Percentiles rank a stretch among this genome's conserved stretches.
Conservation (phyloP, 2,329 filamentous ascomycete genomes). For the Sclerotinia sclerotiorum region DNA sequence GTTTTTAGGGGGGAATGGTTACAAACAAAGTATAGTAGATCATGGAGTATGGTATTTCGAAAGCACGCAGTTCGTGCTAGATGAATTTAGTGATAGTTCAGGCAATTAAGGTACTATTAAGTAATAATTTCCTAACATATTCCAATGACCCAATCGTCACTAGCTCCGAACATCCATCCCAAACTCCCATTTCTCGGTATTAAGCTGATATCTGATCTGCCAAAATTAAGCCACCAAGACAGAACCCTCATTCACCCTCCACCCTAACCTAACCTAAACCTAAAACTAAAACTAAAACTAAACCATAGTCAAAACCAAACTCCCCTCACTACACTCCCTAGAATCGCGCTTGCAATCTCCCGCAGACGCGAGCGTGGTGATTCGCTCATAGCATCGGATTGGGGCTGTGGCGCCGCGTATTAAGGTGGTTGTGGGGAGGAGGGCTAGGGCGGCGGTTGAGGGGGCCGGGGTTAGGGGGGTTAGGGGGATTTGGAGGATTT, state of each 20-base stretch:
- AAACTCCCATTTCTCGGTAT: too few relatives aligned
- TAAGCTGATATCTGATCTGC: too few relatives aligned
- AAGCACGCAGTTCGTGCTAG: slow-evolving; percentile 14
- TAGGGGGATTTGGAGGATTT: too few relatives aligned
- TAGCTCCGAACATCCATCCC: background rate
- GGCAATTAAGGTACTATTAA: background rate
- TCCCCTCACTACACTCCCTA: background rate
- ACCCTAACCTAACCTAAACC: too few relatives aligned
- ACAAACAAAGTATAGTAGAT: background rate
- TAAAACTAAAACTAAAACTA: too few relatives aligned
- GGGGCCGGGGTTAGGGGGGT: background rate
- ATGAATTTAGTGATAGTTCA: background rate
- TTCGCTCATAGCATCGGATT: background rate
- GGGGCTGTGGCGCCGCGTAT: slow-evolving; percentile 7
- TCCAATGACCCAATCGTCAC: background rate
- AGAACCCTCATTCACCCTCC: background rate
- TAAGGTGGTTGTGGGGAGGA: background rate
- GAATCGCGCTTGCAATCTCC: background rate
- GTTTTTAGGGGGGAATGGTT: background rate
- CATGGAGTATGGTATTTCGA: background rate
- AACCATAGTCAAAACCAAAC: background rate
- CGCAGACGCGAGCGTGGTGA: background rate
- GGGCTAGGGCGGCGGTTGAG: background rate
- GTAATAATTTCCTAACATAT: background rate
- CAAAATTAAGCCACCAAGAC: too few relatives aligned